Evolutionary conservation across 1,139 yeast species (phyloP), one percentile per base, ranked within the genome.

Genomic region (Geotrichum carabidarum): DNA sequence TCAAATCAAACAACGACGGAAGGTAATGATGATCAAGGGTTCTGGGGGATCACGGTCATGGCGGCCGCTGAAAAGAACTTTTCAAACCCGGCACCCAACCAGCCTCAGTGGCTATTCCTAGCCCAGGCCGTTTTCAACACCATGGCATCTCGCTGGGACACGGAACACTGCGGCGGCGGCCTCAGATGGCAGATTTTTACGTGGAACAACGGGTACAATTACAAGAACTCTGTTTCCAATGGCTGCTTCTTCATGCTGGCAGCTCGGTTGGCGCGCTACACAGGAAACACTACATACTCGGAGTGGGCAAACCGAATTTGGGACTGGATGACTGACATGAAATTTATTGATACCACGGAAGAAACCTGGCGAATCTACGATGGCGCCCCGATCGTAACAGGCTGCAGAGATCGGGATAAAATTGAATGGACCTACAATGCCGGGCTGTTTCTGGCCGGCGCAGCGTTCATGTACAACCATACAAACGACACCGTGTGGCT

Each of bases 101-200:
- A 71, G 48, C 83, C 84, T 53, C 44, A 78, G 59, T 91, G 97
- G 97, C 73, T 84, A 41, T 76, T 80, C 22, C 71, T 86, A 62
- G 81, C 91, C 0, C 88, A 85, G 68, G 93, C 90, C 8, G 84
- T 88, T 17, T 91, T 86, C 75, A 89, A 90, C 69, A 86, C 95
- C 35, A 90, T 91, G 96, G 80, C 88, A 42, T 71, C 79, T 40
- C 79, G 97, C 70, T 91, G 98, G 98, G 97, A 91, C 67, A 63
- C 69, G 8, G 75, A 67, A 2, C 65, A 78, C 54, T 91, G 98
- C 71, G 79, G 78, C 52, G 98, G 98, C 57, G 98, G 98, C 1
- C 77, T 91, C 59, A 80, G 97, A 73, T 91, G 98, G 98, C 98
- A 91, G 73, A 91, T 91, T 68, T 91, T 87, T 75, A 81, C 86